Evolutionary conservation across 1,139 yeast genomes (phyloP).

Genomic region (Zhuliangozyma parablackwelliae): DNA sequence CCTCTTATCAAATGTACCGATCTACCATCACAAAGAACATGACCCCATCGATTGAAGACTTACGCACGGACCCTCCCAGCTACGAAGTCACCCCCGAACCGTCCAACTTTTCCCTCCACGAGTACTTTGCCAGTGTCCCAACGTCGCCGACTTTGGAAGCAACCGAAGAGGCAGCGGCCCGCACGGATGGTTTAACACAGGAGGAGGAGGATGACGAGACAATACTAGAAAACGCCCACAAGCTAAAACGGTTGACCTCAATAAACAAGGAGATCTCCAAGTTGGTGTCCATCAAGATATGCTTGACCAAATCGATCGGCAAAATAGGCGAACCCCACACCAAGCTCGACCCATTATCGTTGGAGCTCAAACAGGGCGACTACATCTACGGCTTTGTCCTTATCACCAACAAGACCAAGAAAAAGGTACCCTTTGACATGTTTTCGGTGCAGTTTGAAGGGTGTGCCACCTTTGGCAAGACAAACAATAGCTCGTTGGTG

Average conservation of each 20-base stretch:
- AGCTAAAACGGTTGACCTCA: slow-evolving; percentile 28
- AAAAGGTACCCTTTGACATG: slow-evolving; percentile 36
- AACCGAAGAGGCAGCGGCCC: background rate
- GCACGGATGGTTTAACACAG: background rate
- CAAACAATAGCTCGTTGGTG: slow-evolving; percentile 9
- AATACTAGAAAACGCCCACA: slow-evolving; percentile 33
- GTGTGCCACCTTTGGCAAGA: slow-evolving; percentile 20
- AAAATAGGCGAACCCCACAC: slow-evolving; percentile 26
- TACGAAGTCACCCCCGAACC: slow-evolving; percentile 28
- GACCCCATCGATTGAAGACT: slow-evolving; percentile 31
- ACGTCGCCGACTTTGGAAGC: slow-evolving; percentile 14
- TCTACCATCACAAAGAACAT: slow-evolving; percentile 35
- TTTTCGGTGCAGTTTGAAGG: slow-evolving; percentile 38
- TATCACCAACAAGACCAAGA: slow-evolving; percentile 26
- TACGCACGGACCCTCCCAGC: slow-evolving; percentile 30
- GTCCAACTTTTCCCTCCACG: slow-evolving; percentile 14
- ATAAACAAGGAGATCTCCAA: slow-evolving; percentile 27
- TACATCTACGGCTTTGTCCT: slow-evolving; percentile 36
- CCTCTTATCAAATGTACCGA: slow-evolving; percentile 41
- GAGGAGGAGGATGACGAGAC: slow-evolving; percentile 12
- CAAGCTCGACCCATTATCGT: slow-evolving; percentile 24
- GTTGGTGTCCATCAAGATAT: slow-evolving; percentile 23
- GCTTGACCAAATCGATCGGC: slow-evolving; percentile 29
- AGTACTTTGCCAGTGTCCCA: slow-evolving; percentile 20
- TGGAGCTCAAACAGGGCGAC: slow-evolving; percentile 38